Conservation (phyloP, 805 yeast genomes). For the Candida ficus region DNA sequence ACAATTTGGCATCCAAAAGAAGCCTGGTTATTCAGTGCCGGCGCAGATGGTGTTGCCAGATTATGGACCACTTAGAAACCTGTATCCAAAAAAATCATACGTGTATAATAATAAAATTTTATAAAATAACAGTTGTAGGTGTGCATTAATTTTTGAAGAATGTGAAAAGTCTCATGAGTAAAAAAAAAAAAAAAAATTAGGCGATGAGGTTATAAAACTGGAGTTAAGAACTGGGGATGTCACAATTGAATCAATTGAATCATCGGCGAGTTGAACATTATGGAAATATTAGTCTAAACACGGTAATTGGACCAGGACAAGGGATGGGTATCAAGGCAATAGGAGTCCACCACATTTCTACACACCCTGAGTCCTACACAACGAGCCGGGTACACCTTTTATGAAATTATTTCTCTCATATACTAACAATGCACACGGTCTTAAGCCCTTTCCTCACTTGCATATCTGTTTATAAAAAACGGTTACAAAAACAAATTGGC, state of each 20-base stretch:
- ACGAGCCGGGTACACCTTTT: no score
- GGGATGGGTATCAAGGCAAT: not conserved
- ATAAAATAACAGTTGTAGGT: not conserved
- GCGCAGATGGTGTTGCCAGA: conserved; percentile 95
- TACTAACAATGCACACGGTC: not conserved
- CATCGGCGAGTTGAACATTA: no score
- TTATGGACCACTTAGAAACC: conserved; percentile 77
- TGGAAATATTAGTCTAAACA: no score
- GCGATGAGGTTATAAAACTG: not conserved
- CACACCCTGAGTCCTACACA: no score
- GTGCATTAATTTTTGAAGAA: no score
- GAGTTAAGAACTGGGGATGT: not conserved
- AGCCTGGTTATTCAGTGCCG: conserved; percentile 96
- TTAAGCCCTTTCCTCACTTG: conserved; percentile 3
- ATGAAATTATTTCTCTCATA: no score
- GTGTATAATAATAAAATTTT: not conserved
- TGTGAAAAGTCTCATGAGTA: no score
- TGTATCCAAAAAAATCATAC: not conserved
- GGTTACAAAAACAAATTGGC: not conserved
- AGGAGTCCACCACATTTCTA: not conserved
- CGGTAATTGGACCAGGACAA: not conserved
- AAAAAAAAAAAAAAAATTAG: no score
- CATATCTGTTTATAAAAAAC: conserved; percentile 7
- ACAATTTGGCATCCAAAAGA: conserved; percentile 96
- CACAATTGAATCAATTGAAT: not conserved